phyloP scores from a whole-genome alignment of 1,284 basidiomycete genomes.

The Leucoagaricus sp. region DNA sequence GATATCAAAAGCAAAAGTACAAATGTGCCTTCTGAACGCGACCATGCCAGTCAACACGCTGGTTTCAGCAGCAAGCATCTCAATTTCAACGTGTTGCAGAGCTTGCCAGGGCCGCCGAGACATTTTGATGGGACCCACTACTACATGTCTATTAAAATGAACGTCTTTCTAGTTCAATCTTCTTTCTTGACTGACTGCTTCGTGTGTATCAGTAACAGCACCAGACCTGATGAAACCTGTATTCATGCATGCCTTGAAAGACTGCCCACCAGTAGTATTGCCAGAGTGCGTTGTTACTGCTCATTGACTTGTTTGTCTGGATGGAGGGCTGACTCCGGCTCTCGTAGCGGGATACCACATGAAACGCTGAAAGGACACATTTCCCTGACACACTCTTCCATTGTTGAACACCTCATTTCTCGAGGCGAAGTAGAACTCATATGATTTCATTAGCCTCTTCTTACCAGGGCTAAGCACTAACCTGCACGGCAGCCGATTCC shows the following conservation, averaged over 20 bases:
- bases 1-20: conserved; percentile 73
- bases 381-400: conserved; percentile 66
- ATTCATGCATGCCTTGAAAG: conserved; percentile 73
- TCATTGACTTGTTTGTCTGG: neutral
- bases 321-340: neutral
- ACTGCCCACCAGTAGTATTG: conserved; percentile 69
- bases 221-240: conserved; percentile 78
- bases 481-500: too few relatives aligned
- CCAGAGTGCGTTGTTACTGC: conserved; percentile 72
- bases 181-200: neutral
- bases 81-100: conserved; percentile 72
- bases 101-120: conserved; percentile 73
- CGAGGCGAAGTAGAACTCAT: conserved; percentile 75
- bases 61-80: conserved; percentile 72
- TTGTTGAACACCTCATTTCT: conserved; percentile 66
- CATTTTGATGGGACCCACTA: conserved; percentile 62
- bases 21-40: conserved; percentile 71
- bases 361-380: conserved; percentile 73
- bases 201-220: conserved; percentile 50
- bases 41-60: conserved; percentile 71
- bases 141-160: conserved; percentile 82
- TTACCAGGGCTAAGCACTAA: too few relatives aligned
- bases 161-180: conserved; percentile 29
- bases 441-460: too few relatives aligned
- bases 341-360: conserved; percentile 55